A percentile compares a stretch with the other conserved stretches of the same genome.
Evolutionary conservation across 208 protist genomes (phyloP).

Genomic region (Trypanosoma platydactyli): DNA sequence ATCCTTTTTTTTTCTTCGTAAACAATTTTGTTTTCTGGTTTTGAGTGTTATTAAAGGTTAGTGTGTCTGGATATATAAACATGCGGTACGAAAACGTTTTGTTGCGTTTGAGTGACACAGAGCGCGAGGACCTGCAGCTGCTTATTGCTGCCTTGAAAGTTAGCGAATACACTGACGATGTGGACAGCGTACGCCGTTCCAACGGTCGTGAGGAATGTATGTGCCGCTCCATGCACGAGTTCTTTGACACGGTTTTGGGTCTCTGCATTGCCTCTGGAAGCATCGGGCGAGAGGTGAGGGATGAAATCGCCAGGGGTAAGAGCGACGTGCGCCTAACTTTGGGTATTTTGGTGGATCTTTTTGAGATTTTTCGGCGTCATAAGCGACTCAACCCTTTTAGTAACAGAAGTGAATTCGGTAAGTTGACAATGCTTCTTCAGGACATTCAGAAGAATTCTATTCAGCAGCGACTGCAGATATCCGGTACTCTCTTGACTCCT

Average conservation of each 20-base stretch:
- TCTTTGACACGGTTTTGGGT: conserved; percentile 80
- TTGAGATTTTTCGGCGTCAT: conserved; percentile 95
- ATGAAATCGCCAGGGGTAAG: conserved; percentile 49
- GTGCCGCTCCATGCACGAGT: conserved; percentile 56
- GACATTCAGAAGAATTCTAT: conserved; percentile 83
- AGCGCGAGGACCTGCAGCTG: conserved; percentile 85
- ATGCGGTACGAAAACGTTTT: conserved; percentile 32
- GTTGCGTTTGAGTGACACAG: conserved; percentile 67
- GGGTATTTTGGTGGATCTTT: conserved; percentile 86
- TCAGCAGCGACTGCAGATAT: conserved; percentile 42
- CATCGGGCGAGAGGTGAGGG: conserved; percentile 55
- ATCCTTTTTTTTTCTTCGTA: conserved; percentile 9
- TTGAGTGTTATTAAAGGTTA: neutral
- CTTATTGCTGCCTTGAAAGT: conserved; percentile 84
- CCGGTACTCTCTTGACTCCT: conserved; percentile 63
- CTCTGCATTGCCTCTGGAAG: conserved; percentile 78
- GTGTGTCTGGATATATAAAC: neutral
- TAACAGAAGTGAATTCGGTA: conserved; percentile 95
- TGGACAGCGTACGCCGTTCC: conserved; percentile 72
- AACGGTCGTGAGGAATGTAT: conserved; percentile 59
- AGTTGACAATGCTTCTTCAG: conserved; percentile 96
- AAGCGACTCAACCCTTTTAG: conserved; percentile 97
- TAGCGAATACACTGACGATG: conserved; percentile 90
- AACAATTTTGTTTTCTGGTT: too few species aligned
- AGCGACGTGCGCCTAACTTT: conserved; percentile 35